These are phyloP conservation scores for Alternaria sp. DNA, from an alignment of 2,329 filamentous ascomycete species.

Conservation along the genomic window DNA sequence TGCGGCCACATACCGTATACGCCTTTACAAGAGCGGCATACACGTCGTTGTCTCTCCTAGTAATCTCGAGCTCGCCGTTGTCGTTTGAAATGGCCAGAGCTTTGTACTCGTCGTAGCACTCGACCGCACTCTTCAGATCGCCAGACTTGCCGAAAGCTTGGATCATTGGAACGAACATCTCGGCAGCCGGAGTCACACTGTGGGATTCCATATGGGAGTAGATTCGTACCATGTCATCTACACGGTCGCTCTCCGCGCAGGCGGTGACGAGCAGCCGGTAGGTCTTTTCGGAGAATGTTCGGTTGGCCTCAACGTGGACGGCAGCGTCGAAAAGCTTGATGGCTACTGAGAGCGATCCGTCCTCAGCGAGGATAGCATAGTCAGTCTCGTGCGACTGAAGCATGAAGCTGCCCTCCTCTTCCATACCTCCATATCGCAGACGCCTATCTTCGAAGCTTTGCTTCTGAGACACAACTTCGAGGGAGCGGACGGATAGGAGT, in stretches of 20 bases:
- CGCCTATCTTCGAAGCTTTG: constrained; percentile 79
- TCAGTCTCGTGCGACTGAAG: constrained; percentile 87
- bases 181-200: constrained; percentile 74
- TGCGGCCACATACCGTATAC: constrained; percentile 81
- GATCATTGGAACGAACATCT: constrained; percentile 92
- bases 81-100: constrained; percentile 85
- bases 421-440: constrained; percentile 83
- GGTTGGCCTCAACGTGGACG: constrained; percentile 63
- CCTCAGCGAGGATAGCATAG: constrained; percentile 82
- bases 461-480: constrained; percentile 78
- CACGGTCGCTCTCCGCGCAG: constrained; percentile 79
- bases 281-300: constrained; percentile 76
- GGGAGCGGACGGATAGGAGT: constrained; percentile 78
- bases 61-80: constrained; percentile 69
- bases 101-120: constrained; percentile 96
- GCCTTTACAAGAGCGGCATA: constrained; percentile 92
- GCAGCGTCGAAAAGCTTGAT: constrained; percentile 85
- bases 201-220: constrained; percentile 90
- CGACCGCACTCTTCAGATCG: constrained; percentile 85
- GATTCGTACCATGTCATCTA: constrained; percentile 87
- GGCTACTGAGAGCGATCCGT: constrained; percentile 84
- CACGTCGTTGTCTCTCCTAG: constrained; percentile 80
- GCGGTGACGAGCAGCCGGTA: constrained; percentile 87
- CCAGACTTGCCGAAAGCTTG: constrained; percentile 84
- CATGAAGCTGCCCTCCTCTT: constrained; percentile 84